phyloP scores from a whole-genome alignment of 345 rosid genomes.

The Jatropha curcas region DNA sequence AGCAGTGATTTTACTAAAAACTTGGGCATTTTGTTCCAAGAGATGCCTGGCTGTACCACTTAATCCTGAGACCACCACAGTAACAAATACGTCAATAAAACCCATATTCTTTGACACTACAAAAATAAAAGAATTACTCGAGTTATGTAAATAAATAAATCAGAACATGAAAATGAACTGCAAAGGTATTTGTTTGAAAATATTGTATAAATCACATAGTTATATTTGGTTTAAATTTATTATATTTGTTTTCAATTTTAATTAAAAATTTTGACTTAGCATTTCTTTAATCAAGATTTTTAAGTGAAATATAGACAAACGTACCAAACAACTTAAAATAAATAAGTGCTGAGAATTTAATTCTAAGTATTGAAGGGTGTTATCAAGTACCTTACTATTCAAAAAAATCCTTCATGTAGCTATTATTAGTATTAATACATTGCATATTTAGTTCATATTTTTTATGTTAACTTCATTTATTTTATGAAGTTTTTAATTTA shows the following conservation, averaged over 20 bases:
- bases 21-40: conserved; percentile 71
- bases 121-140: no score
- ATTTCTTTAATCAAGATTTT: no score
- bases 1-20: conserved; percentile 65
- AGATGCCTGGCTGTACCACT: conserved; percentile 57
- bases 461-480: neutral
- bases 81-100: conserved; percentile 12
- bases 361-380: no score
- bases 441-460: neutral
- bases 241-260: no score
- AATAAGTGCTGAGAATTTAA: no score
- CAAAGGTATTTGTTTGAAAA: neutral
- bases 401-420: neutral
- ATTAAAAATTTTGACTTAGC: no score
- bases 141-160: no score
- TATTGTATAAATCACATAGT: neutral
- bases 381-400: neutral
- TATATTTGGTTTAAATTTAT: no score
- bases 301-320: no score
- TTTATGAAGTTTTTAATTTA: no score
- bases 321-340: no score
- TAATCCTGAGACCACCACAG: conserved; percentile 53
- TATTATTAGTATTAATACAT: neutral
- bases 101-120: neutral
- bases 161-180: neutral